Percentiles rank a stretch among this genome's conserved stretches.
Conservation (phyloP, 2,329 filamentous ascomycete genomes). For the Tolypocladium pustulatum region DNA sequence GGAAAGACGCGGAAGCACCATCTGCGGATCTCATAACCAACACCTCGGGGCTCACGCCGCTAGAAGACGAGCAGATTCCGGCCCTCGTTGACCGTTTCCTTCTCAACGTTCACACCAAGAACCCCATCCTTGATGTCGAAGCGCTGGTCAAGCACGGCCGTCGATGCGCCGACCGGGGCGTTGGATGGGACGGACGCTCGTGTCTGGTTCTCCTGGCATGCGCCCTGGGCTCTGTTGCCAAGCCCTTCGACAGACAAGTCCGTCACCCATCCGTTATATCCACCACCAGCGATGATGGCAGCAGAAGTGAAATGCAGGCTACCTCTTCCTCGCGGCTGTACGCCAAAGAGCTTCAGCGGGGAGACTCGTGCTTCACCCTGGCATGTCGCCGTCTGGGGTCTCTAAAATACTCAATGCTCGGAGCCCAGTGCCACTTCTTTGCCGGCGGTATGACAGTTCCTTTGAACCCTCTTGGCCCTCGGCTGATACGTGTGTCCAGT, state of each 20-base stretch:
- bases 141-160: not conserved
- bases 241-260: not conserved
- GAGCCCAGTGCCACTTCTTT: slow-evolving; percentile 26
- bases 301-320: not conserved
- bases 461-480: not conserved
- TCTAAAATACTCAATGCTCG: slow-evolving; percentile 16
- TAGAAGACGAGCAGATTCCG: not conserved
- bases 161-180: not conserved
- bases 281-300: not conserved
- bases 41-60: not conserved
- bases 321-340: not conserved
- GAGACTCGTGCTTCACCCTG: slow-evolving; percentile 11
- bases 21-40: not conserved
- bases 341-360: not conserved
- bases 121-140: not conserved
- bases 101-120: not conserved
- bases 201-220: not conserved
- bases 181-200: not conserved
- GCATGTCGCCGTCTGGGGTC: slow-evolving; percentile 14
- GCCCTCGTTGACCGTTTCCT: not conserved
- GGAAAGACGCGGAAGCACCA: not conserved
- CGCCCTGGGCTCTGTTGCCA: not conserved
- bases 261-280: not conserved
- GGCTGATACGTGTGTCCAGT: slow-evolving; percentile 10
- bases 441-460: slow-evolving; percentile 14